Conservation (phyloP, 2,329 filamentous ascomycete genomes). For the Malbranchea cinnamomea region DNA sequence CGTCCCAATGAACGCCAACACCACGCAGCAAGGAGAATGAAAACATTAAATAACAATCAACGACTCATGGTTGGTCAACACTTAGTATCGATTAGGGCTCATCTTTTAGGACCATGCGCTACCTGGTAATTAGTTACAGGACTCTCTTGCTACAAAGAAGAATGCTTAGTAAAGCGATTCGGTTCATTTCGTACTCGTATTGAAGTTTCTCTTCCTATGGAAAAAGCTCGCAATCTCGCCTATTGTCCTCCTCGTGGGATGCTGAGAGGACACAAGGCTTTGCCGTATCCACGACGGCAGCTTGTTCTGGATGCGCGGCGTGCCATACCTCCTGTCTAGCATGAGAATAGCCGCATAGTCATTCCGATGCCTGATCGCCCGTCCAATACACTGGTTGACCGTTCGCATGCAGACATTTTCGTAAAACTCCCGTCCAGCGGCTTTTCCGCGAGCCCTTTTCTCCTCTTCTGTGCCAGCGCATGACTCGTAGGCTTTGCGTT, state of each 20-base stretch:
- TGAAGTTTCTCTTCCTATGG: slow-evolving; percentile 1
- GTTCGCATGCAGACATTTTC: slow-evolving; percentile 94
- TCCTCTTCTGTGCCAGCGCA: slow-evolving; percentile 15
- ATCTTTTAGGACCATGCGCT: too few species aligned
- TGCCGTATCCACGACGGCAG: slow-evolving; percentile 77
- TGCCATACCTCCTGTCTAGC: slow-evolving; percentile 66
- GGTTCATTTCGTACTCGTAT: slow-evolving; percentile 7
- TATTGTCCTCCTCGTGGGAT: slow-evolving; percentile 15
- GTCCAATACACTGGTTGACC: slow-evolving; percentile 90
- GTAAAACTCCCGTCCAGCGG: slow-evolving; percentile 61
- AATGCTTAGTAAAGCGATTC: neutral
- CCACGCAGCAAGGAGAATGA: too few species aligned
- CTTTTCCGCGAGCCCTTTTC: slow-evolving; percentile 25
- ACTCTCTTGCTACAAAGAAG: too few species aligned
- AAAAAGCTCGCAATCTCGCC: slow-evolving; percentile 22
- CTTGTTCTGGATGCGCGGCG: slow-evolving; percentile 57
- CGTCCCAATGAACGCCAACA: too few species aligned
- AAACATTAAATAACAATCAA: too few species aligned
- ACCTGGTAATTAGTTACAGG: too few species aligned
- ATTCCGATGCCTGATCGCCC: slow-evolving; percentile 72
- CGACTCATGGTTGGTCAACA: too few species aligned
- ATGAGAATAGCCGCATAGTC: slow-evolving; percentile 89
- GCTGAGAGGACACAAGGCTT: slow-evolving; percentile 36
- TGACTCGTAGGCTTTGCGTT: slow-evolving; percentile 37
- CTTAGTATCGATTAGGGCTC: too few species aligned